phyloP scores from a whole-genome alignment of 1,284 basidiomycete species.

The Mycocalia duriaeana region DNA sequence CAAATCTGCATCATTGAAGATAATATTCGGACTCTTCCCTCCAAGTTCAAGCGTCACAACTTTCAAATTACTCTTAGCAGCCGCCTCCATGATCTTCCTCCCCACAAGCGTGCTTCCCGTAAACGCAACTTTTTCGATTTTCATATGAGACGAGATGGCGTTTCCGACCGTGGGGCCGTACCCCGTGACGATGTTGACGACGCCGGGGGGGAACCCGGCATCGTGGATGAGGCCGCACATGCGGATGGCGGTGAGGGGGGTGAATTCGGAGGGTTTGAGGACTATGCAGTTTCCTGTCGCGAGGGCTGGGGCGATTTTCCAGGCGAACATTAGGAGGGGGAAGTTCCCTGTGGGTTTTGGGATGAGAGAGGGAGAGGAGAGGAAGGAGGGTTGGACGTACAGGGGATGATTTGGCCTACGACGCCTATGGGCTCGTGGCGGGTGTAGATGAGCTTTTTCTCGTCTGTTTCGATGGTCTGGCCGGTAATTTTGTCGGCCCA shows the following conservation, averaged over 20 bases:
- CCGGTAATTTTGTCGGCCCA: slow-evolving; percentile 88
- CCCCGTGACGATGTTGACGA: slow-evolving; percentile 75
- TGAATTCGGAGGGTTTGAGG: slow-evolving; percentile 89
- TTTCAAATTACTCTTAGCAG: slow-evolving; percentile 83
- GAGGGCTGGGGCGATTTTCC: slow-evolving; percentile 83
- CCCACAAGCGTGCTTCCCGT: slow-evolving; percentile 78
- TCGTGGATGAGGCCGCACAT: slow-evolving; percentile 42
- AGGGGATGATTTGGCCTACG: slow-evolving; percentile 34
- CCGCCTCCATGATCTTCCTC: slow-evolving; percentile 77
- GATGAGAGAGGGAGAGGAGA: neutral
- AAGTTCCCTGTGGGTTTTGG: slow-evolving; percentile 35
- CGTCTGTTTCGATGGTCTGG: slow-evolving; percentile 66
- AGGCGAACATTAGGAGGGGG: slow-evolving; percentile 59
- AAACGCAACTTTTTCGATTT: slow-evolving; percentile 70
- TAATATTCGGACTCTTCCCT: slow-evolving; percentile 80
- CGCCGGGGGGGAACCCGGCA: slow-evolving; percentile 66
- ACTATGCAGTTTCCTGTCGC: slow-evolving; percentile 80
- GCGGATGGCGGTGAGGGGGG: slow-evolving; percentile 74
- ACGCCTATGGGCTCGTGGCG: slow-evolving; percentile 92
- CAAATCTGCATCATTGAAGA: slow-evolving; percentile 73
- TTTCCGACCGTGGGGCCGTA: slow-evolving; percentile 64
- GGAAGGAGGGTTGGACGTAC: slow-evolving; percentile 37
- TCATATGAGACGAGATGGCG: slow-evolving; percentile 47
- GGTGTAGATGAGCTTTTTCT: slow-evolving; percentile 72
- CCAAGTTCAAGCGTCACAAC: slow-evolving; percentile 88